Conservation (phyloP, 306 rosid species). For the Inga leiocalycina region DNA sequence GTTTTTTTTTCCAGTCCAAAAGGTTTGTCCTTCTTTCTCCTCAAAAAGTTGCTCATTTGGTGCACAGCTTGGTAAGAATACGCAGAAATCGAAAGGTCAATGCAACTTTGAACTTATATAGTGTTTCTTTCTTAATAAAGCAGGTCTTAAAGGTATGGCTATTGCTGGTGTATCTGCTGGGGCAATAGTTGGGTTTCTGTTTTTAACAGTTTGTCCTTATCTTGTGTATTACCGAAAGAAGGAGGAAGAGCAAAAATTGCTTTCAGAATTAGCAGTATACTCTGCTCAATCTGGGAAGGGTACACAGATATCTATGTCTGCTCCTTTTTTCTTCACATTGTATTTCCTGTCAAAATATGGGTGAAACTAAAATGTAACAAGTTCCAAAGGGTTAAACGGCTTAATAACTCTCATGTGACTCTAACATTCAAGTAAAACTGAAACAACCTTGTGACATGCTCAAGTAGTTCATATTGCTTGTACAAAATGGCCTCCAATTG, state of each 20-base stretch:
- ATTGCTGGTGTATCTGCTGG: conserved; percentile 65
- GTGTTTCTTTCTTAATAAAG: conserved; percentile 4
- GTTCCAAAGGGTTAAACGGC: background rate
- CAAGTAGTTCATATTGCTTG: background rate
- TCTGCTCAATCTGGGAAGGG: conserved; percentile 32
- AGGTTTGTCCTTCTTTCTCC: conserved; percentile 49
- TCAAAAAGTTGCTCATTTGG: conserved; percentile 10
- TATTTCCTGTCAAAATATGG: background rate
- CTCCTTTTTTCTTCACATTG: background rate
- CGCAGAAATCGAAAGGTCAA: conserved; percentile 4
- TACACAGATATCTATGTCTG: conserved; percentile 36
- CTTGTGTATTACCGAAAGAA: conserved; percentile 50
- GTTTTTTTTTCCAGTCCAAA: background rate
- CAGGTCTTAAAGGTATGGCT: conserved; percentile 54
- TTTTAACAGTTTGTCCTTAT: conserved; percentile 43
- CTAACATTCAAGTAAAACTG: no score
- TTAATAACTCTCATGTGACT: background rate
- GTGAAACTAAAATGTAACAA: background rate
- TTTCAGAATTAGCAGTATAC: conserved; percentile 33
- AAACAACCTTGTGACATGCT: background rate
- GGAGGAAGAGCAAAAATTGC: conserved; percentile 26
- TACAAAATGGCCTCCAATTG: background rate
- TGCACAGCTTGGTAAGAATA: conserved; percentile 23
- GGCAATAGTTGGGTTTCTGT: conserved; percentile 50
- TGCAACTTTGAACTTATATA: conserved; percentile 22